phyloP scores from a whole-genome alignment of 768 basidiomycete species.

The Tubosaeta sp. region DNA sequence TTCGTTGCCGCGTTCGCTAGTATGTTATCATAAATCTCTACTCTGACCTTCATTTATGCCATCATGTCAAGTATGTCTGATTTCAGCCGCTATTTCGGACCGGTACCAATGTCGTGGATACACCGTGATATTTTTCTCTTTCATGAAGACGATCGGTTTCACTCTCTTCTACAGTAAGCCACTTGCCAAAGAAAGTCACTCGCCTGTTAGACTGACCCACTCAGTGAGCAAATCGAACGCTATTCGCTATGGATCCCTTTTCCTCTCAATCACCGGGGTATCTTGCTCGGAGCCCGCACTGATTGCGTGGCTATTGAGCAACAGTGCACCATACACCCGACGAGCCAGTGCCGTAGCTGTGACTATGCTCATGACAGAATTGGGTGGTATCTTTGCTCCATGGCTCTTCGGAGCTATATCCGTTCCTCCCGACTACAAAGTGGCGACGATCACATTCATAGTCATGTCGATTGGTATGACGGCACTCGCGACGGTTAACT shows the following conservation, averaged over 20 bases:
- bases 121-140: constrained; percentile 40
- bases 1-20: constrained; percentile 45
- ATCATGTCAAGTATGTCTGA: constrained; percentile 29
- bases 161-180: constrained; percentile 1
- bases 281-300: constrained; percentile 47
- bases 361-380: constrained; percentile 51
- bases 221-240: constrained; percentile 29
- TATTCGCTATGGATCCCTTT: constrained; percentile 53
- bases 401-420: constrained; percentile 55
- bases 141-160: constrained; percentile 36
- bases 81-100: constrained; percentile 49
- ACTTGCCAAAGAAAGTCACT: not conserved
- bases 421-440: constrained; percentile 43
- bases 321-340: constrained; percentile 50
- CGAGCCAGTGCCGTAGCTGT: constrained; percentile 57
- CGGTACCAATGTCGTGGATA: constrained; percentile 48
- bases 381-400: constrained; percentile 55
- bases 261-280: constrained; percentile 49
- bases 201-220: not conserved
- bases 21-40: constrained; percentile 21
- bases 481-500: constrained; percentile 34
- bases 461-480: constrained; percentile 38
- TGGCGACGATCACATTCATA: constrained; percentile 38
- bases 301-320: constrained; percentile 58
- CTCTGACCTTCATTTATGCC: not conserved